These are phyloP conservation scores for Pouteria campechiana DNA, from an alignment of 179 eudicot genomes.

Conservation along the genomic window DNA sequence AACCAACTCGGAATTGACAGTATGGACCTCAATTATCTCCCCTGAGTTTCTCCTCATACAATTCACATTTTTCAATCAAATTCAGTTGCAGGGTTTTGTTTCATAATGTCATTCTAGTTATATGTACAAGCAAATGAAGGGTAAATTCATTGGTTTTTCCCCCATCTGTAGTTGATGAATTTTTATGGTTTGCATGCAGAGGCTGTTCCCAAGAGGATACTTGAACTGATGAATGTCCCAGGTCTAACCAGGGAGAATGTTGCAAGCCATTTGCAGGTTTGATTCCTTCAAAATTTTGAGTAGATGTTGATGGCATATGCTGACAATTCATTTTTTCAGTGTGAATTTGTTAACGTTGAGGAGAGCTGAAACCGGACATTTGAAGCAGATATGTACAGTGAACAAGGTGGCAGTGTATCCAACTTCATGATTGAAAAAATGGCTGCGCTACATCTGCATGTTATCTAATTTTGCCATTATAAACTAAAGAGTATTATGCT, in stretches of 20 bases:
- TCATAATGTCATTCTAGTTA: too few species aligned
- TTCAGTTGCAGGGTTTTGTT: too few species aligned
- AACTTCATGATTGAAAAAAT: too few species aligned
- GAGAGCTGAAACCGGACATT: too few species aligned
- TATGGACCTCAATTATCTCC: slow-evolving; percentile 18
- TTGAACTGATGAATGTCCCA: slow-evolving; percentile 59
- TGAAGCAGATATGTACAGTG: too few species aligned
- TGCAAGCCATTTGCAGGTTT: slow-evolving; percentile 62
- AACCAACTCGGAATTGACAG: slow-evolving; percentile 56
- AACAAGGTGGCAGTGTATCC: too few species aligned
- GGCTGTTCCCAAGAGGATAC: slow-evolving; percentile 55
- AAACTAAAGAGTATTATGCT: too few species aligned
- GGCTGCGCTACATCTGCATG: too few species aligned
- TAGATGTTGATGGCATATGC: neutral
- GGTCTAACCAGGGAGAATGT: slow-evolving; percentile 61
- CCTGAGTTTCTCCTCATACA: neutral
- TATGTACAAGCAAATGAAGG: neutral
- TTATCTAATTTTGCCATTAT: too few species aligned
- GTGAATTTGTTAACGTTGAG: too few species aligned
- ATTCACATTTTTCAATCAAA: neutral
- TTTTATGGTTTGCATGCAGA: slow-evolving; percentile 20
- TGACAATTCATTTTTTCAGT: too few species aligned
- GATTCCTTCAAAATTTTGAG: slow-evolving; percentile 1
- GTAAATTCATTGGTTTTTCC: neutral
- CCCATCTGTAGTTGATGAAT: too few species aligned